Percentiles rank a stretch among this genome's conserved stretches.
phyloP scores from a whole-genome alignment of 2,329 filamentous ascomycete species.

The Escovopsis sp. region DNA sequence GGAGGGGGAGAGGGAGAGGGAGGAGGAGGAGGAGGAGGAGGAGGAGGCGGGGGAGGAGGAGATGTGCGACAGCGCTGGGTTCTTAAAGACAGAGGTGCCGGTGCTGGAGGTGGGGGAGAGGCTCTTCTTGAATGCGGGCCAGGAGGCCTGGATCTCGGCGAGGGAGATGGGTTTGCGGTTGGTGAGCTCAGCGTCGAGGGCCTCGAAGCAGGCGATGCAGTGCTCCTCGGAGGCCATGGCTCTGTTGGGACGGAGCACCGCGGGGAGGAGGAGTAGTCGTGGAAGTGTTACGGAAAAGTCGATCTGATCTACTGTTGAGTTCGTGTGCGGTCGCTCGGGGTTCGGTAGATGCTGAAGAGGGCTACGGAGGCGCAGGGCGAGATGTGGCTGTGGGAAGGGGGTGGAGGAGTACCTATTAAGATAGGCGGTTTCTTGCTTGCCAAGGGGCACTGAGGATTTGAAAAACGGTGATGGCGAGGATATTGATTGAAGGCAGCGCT shows the following conservation, averaged over 20 bases:
- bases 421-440: too few species aligned
- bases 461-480: too few species aligned
- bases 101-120: conserved; percentile 5
- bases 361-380: too few species aligned
- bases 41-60: conserved; percentile 18
- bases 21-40: conserved; percentile 11
- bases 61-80: conserved; percentile 29
- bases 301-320: too few species aligned
- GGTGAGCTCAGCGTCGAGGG: conserved; percentile 61
- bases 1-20: conserved; percentile 20
- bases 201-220: conserved; percentile 89
- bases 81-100: conserved; percentile 14
- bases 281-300: too few species aligned
- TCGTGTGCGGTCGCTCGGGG: too few species aligned
- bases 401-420: too few species aligned
- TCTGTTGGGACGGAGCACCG: conserved; percentile 1
- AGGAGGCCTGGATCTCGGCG: conserved; percentile 54
- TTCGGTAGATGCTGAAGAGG: too few species aligned
- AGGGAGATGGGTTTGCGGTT: conserved; percentile 53
- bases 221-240: conserved; percentile 73
- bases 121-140: conserved; percentile 22
- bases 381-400: too few species aligned
- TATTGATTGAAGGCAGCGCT: not conserved
- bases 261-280: not conserved
- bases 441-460: too few species aligned